A percentile compares a stretch with the other conserved stretches of the same genome.
These are phyloP conservation scores for Papiliotrema flavescens DNA, from an alignment of 1,284 basidiomycete species.

Conservation along the genomic window DNA sequence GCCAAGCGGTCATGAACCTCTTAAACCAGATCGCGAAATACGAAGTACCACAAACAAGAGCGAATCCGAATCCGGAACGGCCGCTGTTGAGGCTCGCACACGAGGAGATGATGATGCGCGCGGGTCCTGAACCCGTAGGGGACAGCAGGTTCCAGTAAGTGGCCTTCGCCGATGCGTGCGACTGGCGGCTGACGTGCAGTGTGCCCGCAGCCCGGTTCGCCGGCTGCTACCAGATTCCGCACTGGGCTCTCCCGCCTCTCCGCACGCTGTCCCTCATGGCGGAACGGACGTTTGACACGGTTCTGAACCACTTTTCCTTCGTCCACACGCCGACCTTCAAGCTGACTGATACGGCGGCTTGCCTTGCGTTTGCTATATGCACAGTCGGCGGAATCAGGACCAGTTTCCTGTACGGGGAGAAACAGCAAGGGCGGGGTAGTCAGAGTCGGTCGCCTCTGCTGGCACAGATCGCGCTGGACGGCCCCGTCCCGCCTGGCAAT, in stretches of 20 bases:
- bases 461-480: constrained; percentile 12
- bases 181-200: constrained; percentile 14
- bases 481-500: constrained; percentile 26
- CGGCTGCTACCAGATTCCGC: constrained; percentile 50
- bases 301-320: constrained; percentile 50
- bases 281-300: constrained; percentile 44
- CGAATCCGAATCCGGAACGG: constrained; percentile 45
- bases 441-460: not conserved
- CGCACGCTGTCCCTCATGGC: constrained; percentile 48
- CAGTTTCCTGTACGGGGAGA: constrained; percentile 6
- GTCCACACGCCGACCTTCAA: constrained; percentile 51
- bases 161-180: not conserved
- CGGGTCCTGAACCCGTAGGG: constrained; percentile 21
- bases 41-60: constrained; percentile 38
- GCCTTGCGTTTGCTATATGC: constrained; percentile 51
- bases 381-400: constrained; percentile 47
- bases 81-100: constrained; percentile 40
- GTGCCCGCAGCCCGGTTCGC: constrained; percentile 48
- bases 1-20: constrained; percentile 24
- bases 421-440: not conserved
- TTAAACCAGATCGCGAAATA: constrained; percentile 38
- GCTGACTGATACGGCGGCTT: constrained; percentile 46
- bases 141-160: constrained; percentile 38
- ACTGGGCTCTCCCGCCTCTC: constrained; percentile 50
- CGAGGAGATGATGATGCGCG: constrained; percentile 5